Evolutionary conservation across 1,139 yeast genomes (phyloP).

Genomic region (Kodamaea suecica): DNA sequence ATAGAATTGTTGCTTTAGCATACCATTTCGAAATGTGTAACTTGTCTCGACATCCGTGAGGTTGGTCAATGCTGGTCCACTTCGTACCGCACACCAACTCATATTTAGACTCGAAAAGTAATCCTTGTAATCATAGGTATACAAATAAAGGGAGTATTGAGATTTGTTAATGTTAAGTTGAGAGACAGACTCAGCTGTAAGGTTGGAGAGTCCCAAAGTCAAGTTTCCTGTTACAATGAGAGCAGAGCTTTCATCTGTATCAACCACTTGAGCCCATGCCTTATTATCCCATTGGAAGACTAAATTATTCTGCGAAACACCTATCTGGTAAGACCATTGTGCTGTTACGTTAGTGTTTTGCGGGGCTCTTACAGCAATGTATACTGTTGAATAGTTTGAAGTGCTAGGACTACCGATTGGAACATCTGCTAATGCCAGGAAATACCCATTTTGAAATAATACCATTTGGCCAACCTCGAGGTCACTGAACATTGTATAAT

Average conservation of each 20-base stretch:
- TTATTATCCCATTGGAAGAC: conserved; percentile 69
- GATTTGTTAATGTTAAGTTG: conserved; percentile 30
- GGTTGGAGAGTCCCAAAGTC: conserved; percentile 21
- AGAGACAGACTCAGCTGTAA: conserved; percentile 15
- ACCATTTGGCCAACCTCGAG: conserved; percentile 30
- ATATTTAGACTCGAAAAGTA: conserved; percentile 43
- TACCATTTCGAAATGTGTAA: conserved; percentile 48
- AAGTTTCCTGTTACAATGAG: conserved; percentile 65
- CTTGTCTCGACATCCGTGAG: conserved; percentile 29
- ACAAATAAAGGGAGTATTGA: conserved; percentile 46
- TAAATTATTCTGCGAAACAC: conserved; percentile 63
- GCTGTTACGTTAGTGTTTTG: conserved; percentile 36
- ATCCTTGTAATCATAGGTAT: conserved; percentile 38
- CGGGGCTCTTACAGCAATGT: conserved; percentile 50
- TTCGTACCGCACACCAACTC: conserved; percentile 74
- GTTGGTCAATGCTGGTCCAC: conserved; percentile 39
- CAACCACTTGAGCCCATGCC: conserved; percentile 60
- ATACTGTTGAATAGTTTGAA: conserved; percentile 27
- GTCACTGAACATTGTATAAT: conserved; percentile 37
- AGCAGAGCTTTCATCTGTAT: conserved; percentile 71
- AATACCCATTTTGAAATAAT: conserved; percentile 47
- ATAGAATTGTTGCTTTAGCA: conserved; percentile 57
- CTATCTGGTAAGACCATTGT: conserved; percentile 62
- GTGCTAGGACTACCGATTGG: conserved; percentile 17
- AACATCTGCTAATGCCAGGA: conserved; percentile 51